Evolutionary conservation across 306 rosid genomes (phyloP).

Genomic region (Ormosia semicastrata): DNA sequence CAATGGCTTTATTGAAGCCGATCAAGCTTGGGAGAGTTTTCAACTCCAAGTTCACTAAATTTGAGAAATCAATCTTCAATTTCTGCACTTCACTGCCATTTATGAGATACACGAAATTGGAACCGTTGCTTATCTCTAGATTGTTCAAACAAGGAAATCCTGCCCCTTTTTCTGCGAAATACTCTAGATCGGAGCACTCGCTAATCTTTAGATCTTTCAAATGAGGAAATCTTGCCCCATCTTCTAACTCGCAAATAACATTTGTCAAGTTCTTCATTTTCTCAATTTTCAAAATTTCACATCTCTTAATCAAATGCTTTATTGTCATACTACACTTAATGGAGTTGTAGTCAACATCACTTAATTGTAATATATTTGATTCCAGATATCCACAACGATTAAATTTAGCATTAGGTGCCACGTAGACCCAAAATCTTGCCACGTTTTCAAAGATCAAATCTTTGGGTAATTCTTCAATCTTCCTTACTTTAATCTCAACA

Average conservation of each 20-base stretch:
- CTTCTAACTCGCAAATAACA: not conserved
- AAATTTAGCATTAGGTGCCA: not conserved
- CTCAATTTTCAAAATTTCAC: conserved; percentile 8
- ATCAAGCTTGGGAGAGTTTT: not conserved
- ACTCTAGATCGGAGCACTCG: too few species aligned
- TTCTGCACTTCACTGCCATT: not conserved
- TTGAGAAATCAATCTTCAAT: not conserved
- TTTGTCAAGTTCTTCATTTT: conserved; percentile 15
- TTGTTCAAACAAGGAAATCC: too few species aligned
- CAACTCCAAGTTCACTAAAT: not conserved
- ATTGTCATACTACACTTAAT: not conserved
- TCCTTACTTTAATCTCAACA: not conserved
- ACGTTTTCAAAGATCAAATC: not conserved
- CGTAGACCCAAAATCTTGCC: conserved; percentile 10
- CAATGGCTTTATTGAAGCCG: not conserved
- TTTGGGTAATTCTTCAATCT: not conserved
- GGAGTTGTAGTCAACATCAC: not conserved
- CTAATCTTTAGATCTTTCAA: not conserved
- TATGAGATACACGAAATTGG: not conserved
- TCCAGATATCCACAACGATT: not conserved
- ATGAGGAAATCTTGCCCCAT: not conserved
- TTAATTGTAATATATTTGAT: not conserved
- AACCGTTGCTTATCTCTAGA: too few species aligned
- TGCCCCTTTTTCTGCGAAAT: too few species aligned
- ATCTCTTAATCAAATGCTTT: not conserved